A percentile compares a stretch with the other conserved stretches of the same genome.
Evolutionary conservation across 2,329 filamentous ascomycete genomes (phyloP).

Genomic region (Arthrobotrys conoides): DNA sequence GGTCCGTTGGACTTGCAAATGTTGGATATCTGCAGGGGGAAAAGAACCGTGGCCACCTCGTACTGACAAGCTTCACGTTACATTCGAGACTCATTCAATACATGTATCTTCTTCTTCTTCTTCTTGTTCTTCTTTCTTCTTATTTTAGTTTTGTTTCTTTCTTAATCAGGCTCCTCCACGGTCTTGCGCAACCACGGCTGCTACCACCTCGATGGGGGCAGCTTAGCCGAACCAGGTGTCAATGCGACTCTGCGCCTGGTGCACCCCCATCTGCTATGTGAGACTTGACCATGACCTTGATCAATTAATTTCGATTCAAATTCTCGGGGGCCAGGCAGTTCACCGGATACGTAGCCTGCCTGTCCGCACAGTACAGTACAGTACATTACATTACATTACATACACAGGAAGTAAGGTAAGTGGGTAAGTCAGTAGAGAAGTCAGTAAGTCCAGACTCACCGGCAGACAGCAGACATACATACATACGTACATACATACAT

Average conservation of each 20-base stretch:
- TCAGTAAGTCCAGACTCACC: neutral
- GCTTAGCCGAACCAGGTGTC: conserved; percentile 50
- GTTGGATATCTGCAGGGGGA: conserved; percentile 53
- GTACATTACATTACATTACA: neutral
- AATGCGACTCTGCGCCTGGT: conserved; percentile 35
- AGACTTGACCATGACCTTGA: too few relatives aligned
- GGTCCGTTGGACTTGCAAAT: conserved; percentile 20
- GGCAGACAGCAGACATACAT: neutral
- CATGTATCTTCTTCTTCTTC: neutral
- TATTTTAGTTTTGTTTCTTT: too few relatives aligned
- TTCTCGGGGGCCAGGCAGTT: too few relatives aligned
- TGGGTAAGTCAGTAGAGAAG: too few relatives aligned
- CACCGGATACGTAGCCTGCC: conserved; percentile 26
- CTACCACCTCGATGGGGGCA: conserved; percentile 43
- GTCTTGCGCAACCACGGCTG: conserved; percentile 33
- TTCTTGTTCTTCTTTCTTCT: too few relatives aligned
- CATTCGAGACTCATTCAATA: conserved; percentile 8
- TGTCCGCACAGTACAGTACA: neutral
- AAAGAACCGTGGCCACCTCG: too few relatives aligned
- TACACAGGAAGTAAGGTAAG: too few relatives aligned
- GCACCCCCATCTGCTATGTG: too few relatives aligned
- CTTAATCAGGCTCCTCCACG: conserved; percentile 18
- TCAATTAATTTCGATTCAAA: too few relatives aligned
- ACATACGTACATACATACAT: neutral
- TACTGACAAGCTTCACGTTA: conserved; percentile 22